Base-by-base conservation (phyloP, 257 asterid genomes). In the Fraxinus quadrangulata region DNA sequence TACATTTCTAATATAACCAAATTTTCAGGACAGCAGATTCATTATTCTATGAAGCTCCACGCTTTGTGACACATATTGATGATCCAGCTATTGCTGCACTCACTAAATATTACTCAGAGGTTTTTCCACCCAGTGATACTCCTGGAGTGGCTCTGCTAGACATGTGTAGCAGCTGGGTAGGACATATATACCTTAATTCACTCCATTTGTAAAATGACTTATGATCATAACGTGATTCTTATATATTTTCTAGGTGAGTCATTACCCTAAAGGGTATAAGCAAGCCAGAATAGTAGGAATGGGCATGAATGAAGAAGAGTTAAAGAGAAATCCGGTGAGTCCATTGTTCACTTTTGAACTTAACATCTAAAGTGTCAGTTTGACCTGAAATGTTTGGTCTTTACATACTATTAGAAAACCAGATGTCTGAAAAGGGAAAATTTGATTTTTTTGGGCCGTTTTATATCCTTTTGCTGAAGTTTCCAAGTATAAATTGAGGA, bases 141-240 rank as follows among this genome's bases (percentile, higher is more conserved):
- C 92, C 94, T 5, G 96, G 98, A 67, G 97, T 93, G 78, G 97
- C 97, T 56, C 49, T 96, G 75, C 97, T 93, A 19, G 99, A 96
- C 89, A 84, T 92, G 96, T 96, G 99, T 82, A 92, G 99, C 88
- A 96, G 97, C 82, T 96, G 98, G 99, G 99, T 90, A 78, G 82
- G 91, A 79, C 75, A 65, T 78, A 37, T 47, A 26, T 54, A 17
- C 68, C 31, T 70, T 30, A 37, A 45, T 70, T 78, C 40, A 56
- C 37, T 39, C 56, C 59, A 1, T 42, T 74, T n/a, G 11, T 66
- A 21, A 42, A 70, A 39, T 28, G 14, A 70, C 66, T 28, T 47
- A 19, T 67, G n/a, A 66, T 68, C 78, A 21, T 71, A 65, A 78
- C 72, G 17, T 80, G 76, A 79, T 74, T 40, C 73, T 85, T 74